Evolutionary conservation across 495 filamentous ascomycete genomes (phyloP).

Genomic region (Aspergillus sclerotioniger): DNA sequence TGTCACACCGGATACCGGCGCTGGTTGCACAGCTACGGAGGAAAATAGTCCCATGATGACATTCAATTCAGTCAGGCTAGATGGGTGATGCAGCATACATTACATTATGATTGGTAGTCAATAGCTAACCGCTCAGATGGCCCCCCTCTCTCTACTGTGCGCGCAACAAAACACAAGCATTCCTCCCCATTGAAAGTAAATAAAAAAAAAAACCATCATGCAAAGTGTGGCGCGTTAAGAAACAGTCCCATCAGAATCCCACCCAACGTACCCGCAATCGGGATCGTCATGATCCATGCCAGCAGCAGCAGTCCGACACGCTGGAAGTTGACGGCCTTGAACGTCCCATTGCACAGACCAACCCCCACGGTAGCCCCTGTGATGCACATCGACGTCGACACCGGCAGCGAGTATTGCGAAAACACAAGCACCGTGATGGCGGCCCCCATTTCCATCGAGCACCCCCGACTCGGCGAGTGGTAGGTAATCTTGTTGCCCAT

Average conservation of each 20-base stretch:
- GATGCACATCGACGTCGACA: constrained; percentile 60
- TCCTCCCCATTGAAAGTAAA: neutral
- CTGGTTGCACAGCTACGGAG: no score
- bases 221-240: constrained; percentile 58
- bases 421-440: constrained; percentile 65
- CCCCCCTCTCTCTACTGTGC: neutral
- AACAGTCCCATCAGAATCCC: constrained; percentile 62
- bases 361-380: constrained; percentile 58
- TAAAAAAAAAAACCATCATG: neutral
- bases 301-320: constrained; percentile 52
- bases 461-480: constrained; percentile 60
- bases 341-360: constrained; percentile 54
- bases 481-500: constrained; percentile 70
- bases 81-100: no score
- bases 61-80: no score
- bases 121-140: no score
- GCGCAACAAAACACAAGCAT: constrained; percentile 1
- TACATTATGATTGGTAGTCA: no score
- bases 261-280: constrained; percentile 58
- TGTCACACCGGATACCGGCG: no score
- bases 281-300: constrained; percentile 64
- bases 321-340: constrained; percentile 64
- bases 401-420: constrained; percentile 59
- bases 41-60: no score
- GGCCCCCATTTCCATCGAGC: constrained; percentile 65